phyloP scores from a whole-genome alignment of 2,329 filamentous ascomycete species.

The Exserohilum turcica region DNA sequence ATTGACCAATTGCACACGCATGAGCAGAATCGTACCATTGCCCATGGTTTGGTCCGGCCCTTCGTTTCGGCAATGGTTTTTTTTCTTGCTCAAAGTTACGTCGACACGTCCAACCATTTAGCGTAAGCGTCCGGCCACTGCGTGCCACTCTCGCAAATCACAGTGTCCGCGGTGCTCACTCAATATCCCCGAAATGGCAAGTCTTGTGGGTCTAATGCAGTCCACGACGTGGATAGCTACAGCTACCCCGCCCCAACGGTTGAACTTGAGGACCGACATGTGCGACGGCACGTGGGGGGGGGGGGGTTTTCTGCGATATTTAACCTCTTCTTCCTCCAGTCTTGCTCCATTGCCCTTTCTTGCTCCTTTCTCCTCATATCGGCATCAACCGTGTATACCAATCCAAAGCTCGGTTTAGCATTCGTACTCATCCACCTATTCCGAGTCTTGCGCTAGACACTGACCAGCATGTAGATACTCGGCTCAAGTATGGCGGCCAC shows the following conservation, averaged over 20 bases:
- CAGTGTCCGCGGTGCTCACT: slow-evolving; percentile 9
- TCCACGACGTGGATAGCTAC: slow-evolving; percentile 1
- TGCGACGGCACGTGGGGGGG: slow-evolving; percentile 7
- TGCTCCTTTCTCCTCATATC: background rate
- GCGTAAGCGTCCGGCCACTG: slow-evolving; percentile 2
- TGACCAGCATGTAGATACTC: slow-evolving; percentile 29
- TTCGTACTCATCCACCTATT: slow-evolving; percentile 27
- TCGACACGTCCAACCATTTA: slow-evolving; percentile 1
- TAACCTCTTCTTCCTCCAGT: slow-evolving; percentile 16
- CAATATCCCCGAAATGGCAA: slow-evolving; percentile 4
- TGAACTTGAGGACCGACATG: slow-evolving; percentile 23
- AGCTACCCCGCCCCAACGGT: slow-evolving; percentile 39
- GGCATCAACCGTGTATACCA: background rate
- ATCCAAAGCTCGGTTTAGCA: slow-evolving; percentile 6
- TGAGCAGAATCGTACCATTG: background rate
- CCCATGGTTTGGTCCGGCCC: background rate
- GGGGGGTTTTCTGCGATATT: slow-evolving; percentile 22
- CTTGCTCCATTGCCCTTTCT: slow-evolving; percentile 5
- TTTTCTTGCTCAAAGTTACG: background rate
- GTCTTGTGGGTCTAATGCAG: slow-evolving; percentile 11
- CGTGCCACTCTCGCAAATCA: slow-evolving; percentile 7
- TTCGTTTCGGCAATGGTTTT: slow-evolving; percentile 5
- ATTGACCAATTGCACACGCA: background rate
- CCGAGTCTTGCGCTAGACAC: slow-evolving; percentile 10
- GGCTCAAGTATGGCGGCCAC: slow-evolving; percentile 39